Percentiles rank a stretch among this genome's conserved stretches.
Evolutionary conservation across 345 rosid genomes (phyloP).

Genomic region (Linum tenue): DNA sequence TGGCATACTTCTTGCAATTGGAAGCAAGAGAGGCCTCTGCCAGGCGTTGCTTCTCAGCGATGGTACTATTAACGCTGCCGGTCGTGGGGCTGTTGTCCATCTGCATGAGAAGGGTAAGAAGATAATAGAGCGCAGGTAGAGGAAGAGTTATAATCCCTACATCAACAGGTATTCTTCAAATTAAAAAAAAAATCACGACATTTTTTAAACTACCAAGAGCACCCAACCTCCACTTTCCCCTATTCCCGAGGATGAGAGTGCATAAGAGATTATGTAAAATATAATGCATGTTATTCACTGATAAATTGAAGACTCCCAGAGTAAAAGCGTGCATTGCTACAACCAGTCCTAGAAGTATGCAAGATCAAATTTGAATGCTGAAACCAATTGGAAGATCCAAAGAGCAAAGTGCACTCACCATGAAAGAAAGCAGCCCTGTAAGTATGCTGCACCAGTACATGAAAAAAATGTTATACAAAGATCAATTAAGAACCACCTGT

Average conservation of each 20-base stretch:
- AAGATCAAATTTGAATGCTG: neutral
- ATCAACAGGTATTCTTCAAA: neutral
- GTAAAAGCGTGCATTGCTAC: neutral
- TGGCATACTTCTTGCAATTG: constrained; percentile 88
- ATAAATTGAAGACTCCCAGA: neutral
- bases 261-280: too few relatives aligned
- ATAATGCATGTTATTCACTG: too few relatives aligned
- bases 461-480: constrained; percentile 9
- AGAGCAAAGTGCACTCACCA: constrained; percentile 48
- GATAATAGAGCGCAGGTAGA: constrained; percentile 3
- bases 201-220: too few relatives aligned
- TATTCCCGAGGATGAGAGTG: too few relatives aligned
- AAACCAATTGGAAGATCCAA: neutral
- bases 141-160: neutral
- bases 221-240: too few relatives aligned
- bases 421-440: constrained; percentile 94
- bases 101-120: constrained; percentile 30
- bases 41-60: constrained; percentile 70
- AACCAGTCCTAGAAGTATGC: neutral
- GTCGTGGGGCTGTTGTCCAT: constrained; percentile 97
- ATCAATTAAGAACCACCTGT: constrained; percentile 1
- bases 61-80: constrained; percentile 79
- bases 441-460: constrained; percentile 72
- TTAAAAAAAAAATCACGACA: too few relatives aligned
- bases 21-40: constrained; percentile 89